Percentiles rank a stretch among this genome's conserved stretches.
These are phyloP conservation scores for Stephanodiscus minutulus DNA, from an alignment of 108 stramenopile species.

Conservation along the genomic window DNA sequence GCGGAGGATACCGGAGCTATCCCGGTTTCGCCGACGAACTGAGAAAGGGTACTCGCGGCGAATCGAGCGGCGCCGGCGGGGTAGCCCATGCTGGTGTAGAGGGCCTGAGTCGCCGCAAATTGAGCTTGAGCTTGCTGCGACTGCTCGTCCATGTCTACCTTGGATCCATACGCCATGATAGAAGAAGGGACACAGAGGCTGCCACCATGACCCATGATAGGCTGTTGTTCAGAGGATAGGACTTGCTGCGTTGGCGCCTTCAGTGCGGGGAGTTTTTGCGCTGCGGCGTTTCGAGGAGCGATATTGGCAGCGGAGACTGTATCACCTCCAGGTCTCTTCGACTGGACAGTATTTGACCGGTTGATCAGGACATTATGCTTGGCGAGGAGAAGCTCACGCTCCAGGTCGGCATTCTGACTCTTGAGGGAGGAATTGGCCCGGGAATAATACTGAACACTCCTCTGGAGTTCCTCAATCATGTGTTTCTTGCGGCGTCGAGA, in stretches of 20 bases:
- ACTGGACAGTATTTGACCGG: slow-evolving; percentile 12
- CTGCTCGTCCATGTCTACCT: slow-evolving; percentile 7
- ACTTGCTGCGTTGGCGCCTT: background rate
- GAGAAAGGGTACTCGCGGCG: slow-evolving; percentile 30
- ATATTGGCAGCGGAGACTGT: background rate
- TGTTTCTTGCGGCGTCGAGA: slow-evolving; percentile 82
- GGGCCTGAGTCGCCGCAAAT: slow-evolving; percentile 41
- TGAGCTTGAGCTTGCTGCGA: slow-evolving; percentile 25
- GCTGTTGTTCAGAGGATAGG: background rate
- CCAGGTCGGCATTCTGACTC: slow-evolving; percentile 75
- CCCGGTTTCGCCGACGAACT: slow-evolving; percentile 10
- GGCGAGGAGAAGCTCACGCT: slow-evolving; percentile 64
- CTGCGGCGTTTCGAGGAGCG: background rate
- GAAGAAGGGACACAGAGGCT: background rate
- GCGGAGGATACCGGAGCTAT: background rate
- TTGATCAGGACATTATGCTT: slow-evolving; percentile 58
- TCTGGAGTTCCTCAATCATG: slow-evolving; percentile 85
- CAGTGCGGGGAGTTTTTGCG: background rate
- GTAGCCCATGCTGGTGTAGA: slow-evolving; percentile 36
- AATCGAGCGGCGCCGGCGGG: slow-evolving; percentile 36
- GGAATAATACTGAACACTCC: slow-evolving; percentile 78
- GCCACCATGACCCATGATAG: background rate
- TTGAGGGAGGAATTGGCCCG: slow-evolving; percentile 73
- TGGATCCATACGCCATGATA: background rate
- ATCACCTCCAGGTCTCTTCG: slow-evolving; percentile 1